Evolutionary conservation across 108 stramenopile species (phyloP), one percentile per base, ranked within the genome.

Genomic region (Skeletonema tropicum): DNA sequence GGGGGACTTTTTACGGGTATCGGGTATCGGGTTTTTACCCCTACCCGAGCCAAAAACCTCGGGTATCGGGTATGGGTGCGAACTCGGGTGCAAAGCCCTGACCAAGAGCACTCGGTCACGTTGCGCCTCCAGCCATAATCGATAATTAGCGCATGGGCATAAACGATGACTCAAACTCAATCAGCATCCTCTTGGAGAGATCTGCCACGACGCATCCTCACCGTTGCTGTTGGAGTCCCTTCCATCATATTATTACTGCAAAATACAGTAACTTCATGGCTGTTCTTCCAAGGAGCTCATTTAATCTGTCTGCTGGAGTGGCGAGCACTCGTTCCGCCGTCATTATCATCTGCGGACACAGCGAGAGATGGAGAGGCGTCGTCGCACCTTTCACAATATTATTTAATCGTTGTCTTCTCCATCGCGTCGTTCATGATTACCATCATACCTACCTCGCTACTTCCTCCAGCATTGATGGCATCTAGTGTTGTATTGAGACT

Each of bases 191-290:
- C 66, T 13, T 82, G 80, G 80, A 71, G 57, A 52, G 93, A 94
- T 76, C 36, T 94, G 25, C 93, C 93, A 8, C 80, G 89, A 35
- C 90, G 93, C 1, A 39, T 94, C 8, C 38, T 80, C 6, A 94
- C 93, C 5, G 89, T 92, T 42, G 74, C 71, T 25, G 69, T 94
- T 55, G 93, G 93, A 30, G 85, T 91, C 73, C 93, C 93, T 5
- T 68, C 86, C 6, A 67, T 92, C 6, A 87, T 86, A 64, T 65
- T 73, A 1, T 67, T 88, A 13, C 66, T 90, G 35, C 79, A 83
- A 12, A 17, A 80, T 42, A 38, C 75, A 21, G 39, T 61, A 1
- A 73, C 77, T 25, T 77, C 89, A 2, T 70, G 70, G 62, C 26
- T 94, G 7, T 92, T 92, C 66, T 92, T 94, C 58, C 74, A 85